Conservation (phyloP, 2,329 filamentous ascomycete species). For the Penicillium sumatraense region DNA sequence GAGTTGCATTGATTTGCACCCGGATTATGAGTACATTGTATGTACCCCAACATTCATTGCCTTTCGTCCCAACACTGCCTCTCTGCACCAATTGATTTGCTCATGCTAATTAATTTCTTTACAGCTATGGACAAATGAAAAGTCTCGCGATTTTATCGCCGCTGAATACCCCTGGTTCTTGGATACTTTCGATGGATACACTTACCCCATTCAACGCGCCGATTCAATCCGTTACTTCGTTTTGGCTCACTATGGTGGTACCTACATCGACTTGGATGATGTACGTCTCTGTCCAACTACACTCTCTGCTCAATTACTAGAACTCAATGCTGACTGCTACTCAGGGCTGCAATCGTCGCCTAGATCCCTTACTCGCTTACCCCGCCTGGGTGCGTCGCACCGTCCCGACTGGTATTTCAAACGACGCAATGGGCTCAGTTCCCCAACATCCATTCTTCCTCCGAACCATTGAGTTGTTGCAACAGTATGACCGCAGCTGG, state of each 20-base stretch:
- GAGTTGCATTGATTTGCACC: slow-evolving; percentile 69
- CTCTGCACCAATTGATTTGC: background rate
- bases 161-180: slow-evolving; percentile 79
- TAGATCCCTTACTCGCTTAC: slow-evolving; percentile 71
- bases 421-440: slow-evolving; percentile 77
- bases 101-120: slow-evolving; percentile 25
- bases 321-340: background rate
- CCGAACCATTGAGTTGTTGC: slow-evolving; percentile 69
- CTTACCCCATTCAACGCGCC: slow-evolving; percentile 75
- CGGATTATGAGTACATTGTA: slow-evolving; percentile 75
- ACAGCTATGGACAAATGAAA: slow-evolving; percentile 76
- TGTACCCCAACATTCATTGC: slow-evolving; percentile 22
- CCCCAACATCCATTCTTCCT: slow-evolving; percentile 76
- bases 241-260: slow-evolving; percentile 75
- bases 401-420: slow-evolving; percentile 76
- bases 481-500: slow-evolving; percentile 71
- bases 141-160: slow-evolving; percentile 71
- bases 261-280: slow-evolving; percentile 81
- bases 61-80: too few relatives aligned
- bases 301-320: background rate
- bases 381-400: slow-evolving; percentile 74
- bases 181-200: slow-evolving; percentile 73
- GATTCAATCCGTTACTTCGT: slow-evolving; percentile 82
- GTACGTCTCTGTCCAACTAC: slow-evolving; percentile 41
- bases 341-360: slow-evolving; percentile 68